A percentile compares a stretch with the other conserved stretches of the same genome.
These are phyloP conservation scores for Amanita polypyramis DNA, from an alignment of 768 basidiomycete genomes.

Conservation along the genomic window DNA sequence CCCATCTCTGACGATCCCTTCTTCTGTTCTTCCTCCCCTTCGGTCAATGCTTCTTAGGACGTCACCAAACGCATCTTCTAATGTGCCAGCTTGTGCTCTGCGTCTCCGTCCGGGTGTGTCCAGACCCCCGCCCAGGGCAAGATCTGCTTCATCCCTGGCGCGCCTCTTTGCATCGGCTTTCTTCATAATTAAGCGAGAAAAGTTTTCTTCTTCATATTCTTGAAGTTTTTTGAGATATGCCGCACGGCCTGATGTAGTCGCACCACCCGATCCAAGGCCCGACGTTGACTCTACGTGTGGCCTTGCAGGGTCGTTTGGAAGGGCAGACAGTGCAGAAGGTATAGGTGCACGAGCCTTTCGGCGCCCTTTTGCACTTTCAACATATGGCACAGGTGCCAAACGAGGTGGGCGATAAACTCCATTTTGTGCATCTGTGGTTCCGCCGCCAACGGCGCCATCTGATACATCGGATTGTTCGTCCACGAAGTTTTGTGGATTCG, in stretches of 20 bases:
- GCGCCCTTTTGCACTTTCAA: conserved; percentile 33
- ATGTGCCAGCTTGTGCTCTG: conserved; percentile 53
- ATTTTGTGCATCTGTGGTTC: conserved; percentile 18
- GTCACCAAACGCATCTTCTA: conserved; percentile 82
- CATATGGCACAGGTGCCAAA: conserved; percentile 84
- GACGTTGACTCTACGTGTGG: conserved; percentile 66
- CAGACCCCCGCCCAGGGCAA: conserved; percentile 72
- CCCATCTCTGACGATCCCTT: conserved; percentile 45
- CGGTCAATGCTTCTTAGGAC: conserved; percentile 55
- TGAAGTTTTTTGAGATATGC: conserved; percentile 70
- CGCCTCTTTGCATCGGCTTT: conserved; percentile 75
- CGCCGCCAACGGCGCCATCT: conserved; percentile 10
- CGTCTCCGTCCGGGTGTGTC: conserved; percentile 35
- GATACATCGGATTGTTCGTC: conserved; percentile 24
- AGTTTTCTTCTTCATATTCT: conserved; percentile 92
- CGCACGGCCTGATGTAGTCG: conserved; percentile 55
- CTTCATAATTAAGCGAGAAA: conserved; percentile 82
- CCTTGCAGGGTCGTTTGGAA: conserved; percentile 55
- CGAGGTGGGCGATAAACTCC: conserved; percentile 79
- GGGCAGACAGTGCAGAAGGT: conserved; percentile 56
- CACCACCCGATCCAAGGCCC: conserved; percentile 55
- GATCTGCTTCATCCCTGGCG: conserved; percentile 71
- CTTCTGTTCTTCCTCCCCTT: conserved; percentile 10
- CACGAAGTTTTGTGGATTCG: conserved; percentile 73
- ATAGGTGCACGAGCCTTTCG: conserved; percentile 42